Evolutionary conservation across 352 stramenopile species (phyloP), one percentile per base, ranked within the genome.

Genomic region (Achlya hypogyna): DNA sequence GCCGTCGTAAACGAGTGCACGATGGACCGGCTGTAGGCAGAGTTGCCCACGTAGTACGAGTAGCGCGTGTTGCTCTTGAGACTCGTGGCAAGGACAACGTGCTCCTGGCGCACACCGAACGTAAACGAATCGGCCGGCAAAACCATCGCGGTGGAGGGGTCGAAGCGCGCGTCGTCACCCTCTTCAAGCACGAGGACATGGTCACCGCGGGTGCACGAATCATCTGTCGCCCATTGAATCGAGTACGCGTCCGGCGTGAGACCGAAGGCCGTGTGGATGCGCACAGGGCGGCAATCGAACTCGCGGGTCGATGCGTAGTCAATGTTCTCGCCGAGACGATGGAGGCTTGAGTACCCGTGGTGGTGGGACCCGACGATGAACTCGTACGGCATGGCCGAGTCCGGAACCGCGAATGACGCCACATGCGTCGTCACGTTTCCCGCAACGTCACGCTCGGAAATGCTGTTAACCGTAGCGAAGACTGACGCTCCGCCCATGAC

Each of bases 1-100:
- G 82, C 78, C 31, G 85, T 93, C 69, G 86, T 89, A 31, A 84
- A 90, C 5, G 76, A 81, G 67, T 79, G 92, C 28, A 88, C 76
- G 65, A 93, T 88, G 14, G 85, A 90, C 75, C 81, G 92, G 32
- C 84, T 85, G 62, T 92, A 91, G 53, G 75, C 67, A 5, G 78
- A 70, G 65, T 90, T 89, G 42, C 85, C 87, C 20, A 96, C 85
- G 22, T 81, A 72, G 60, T 96, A 96, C n/a, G 83, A 91, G 71
- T 94, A 93, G 54, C 78, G 69, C 51, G 77, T 82, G 58, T 80
- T 77, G 28, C 80, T 77, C 38, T 84, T 77, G 27, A 96, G 74
- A 5, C 77, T 75, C 16, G 74, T 79, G 68, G 93, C 74, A 28
- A 71, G 60, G 5, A 76, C 87, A 9, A 94, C 79, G 71, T 94